Conservation (phyloP, 108 stramenopile species). For the Pseudonitzschia multistriata region DNA sequence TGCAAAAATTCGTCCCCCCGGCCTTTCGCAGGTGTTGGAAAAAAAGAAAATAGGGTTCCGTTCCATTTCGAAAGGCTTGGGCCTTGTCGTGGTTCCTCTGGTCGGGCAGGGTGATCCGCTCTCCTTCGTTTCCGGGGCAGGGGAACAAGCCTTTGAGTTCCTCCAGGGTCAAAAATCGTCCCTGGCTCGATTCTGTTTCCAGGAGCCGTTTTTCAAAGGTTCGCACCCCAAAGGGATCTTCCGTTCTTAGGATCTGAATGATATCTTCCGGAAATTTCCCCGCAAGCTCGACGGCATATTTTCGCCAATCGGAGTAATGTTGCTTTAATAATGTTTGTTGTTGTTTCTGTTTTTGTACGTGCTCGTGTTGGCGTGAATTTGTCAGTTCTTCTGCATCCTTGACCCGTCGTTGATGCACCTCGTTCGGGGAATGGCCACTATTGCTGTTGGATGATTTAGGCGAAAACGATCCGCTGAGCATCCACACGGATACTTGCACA, state of each 20-base stretch:
- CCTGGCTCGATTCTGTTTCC: slow-evolving; percentile 49
- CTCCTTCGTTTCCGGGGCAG: slow-evolving; percentile 56
- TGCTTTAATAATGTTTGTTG: background rate
- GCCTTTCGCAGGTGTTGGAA: slow-evolving; percentile 84
- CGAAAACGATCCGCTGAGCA: background rate
- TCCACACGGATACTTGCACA: background rate
- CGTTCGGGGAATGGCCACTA: background rate
- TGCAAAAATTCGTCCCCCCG: slow-evolving; percentile 80
- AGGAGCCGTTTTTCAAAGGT: slow-evolving; percentile 52
- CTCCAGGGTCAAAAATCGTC: slow-evolving; percentile 35
- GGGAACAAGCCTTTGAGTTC: slow-evolving; percentile 66
- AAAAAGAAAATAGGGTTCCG: slow-evolving; percentile 54
- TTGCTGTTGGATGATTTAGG: background rate
- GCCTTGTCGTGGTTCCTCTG: slow-evolving; percentile 52
- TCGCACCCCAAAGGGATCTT: slow-evolving; percentile 76
- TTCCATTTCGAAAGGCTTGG: slow-evolving; percentile 49
- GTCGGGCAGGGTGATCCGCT: slow-evolving; percentile 78
- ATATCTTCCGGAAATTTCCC: slow-evolving; percentile 45
- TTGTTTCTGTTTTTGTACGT: background rate
- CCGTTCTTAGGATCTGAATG: slow-evolving; percentile 35
- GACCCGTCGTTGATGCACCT: background rate
- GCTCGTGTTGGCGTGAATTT: too few relatives aligned
- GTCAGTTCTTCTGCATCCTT: background rate
- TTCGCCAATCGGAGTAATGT: slow-evolving; percentile 36
- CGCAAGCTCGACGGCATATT: slow-evolving; percentile 54